Evolutionary conservation across 768 basidiomycete species (phyloP).

Genomic region (Mycena chlorophos): DNA sequence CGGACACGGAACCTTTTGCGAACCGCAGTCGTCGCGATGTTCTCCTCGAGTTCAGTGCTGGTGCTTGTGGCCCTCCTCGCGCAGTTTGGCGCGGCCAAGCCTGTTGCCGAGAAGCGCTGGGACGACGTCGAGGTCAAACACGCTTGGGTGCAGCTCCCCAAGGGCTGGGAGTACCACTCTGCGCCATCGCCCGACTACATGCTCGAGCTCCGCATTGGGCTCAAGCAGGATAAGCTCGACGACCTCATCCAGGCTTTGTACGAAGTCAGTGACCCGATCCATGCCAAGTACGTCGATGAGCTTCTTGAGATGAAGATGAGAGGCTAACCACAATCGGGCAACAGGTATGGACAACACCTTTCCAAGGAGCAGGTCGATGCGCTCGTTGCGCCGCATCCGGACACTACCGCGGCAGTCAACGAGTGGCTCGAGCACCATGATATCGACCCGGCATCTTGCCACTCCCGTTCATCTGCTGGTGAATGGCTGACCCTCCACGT

Average conservation of each 20-base stretch:
- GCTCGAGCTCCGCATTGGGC: slow-evolving; percentile 57
- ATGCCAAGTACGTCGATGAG: slow-evolving; percentile 38
- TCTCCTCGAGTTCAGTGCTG: too few relatives aligned
- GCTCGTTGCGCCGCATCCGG: slow-evolving; percentile 58
- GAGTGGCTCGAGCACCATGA: slow-evolving; percentile 63
- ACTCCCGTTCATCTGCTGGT: slow-evolving; percentile 54
- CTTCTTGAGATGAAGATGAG: background rate
- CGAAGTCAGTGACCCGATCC: slow-evolving; percentile 56
- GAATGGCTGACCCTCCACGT: slow-evolving; percentile 71
- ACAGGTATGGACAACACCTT: slow-evolving; percentile 53
- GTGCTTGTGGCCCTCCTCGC: slow-evolving; percentile 29
- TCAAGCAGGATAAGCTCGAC: slow-evolving; percentile 52
- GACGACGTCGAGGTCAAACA: slow-evolving; percentile 27
- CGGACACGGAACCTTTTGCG: background rate
- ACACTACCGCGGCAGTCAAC: slow-evolving; percentile 54
- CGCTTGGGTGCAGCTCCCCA: slow-evolving; percentile 41
- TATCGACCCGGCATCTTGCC: slow-evolving; percentile 42
- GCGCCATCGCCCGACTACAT: slow-evolving; percentile 45
- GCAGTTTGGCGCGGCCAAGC: slow-evolving; percentile 30
- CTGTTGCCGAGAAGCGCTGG: slow-evolving; percentile 36
- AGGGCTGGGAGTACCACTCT: slow-evolving; percentile 49
- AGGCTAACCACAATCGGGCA: background rate
- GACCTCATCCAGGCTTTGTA: slow-evolving; percentile 51
- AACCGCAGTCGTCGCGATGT: slow-evolving; percentile 30
- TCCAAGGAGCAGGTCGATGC: slow-evolving; percentile 67